A percentile compares a stretch with the other conserved stretches of the same genome.
Evolutionary conservation across 129 eudicot genomes (phyloP).

Genomic region (Flaveria robusta): DNA sequence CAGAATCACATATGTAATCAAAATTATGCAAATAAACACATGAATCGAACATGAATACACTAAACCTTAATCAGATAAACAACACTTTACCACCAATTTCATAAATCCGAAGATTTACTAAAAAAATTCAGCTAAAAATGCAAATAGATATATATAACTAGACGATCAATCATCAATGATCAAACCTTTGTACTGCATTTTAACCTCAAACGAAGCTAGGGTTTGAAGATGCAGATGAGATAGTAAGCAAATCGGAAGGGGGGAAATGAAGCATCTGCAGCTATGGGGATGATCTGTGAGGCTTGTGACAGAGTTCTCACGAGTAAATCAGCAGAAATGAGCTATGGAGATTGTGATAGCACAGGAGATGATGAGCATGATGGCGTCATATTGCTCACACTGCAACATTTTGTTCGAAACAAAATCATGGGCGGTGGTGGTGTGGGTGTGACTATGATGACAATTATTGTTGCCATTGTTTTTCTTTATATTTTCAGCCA

Average conservation of each 20-base stretch:
- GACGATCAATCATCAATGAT: neutral
- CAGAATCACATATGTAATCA: neutral
- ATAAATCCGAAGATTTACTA: neutral
- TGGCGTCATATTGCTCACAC: constrained; percentile 24
- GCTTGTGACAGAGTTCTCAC: neutral
- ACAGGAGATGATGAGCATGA: constrained; percentile 14
- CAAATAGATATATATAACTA: neutral
- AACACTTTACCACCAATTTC: constrained; percentile 22
- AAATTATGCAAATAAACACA: constrained; percentile 23
- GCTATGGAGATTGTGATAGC: constrained; percentile 25
- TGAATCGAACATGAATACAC: constrained; percentile 12
- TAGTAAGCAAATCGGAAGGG: neutral
- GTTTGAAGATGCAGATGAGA: constrained; percentile 30
- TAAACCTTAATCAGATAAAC: constrained; percentile 9
- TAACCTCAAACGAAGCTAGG: constrained; percentile 31
- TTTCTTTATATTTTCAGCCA: neutral
- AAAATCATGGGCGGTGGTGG: constrained; percentile 33
- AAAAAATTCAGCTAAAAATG: constrained; percentile 12
- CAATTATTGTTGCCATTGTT: neutral
- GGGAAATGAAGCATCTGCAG: constrained; percentile 9
- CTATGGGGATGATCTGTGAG: constrained; percentile 2
- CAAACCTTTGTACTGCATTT: constrained; percentile 41
- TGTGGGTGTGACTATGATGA: constrained; percentile 13
- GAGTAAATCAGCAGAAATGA: constrained; percentile 9
- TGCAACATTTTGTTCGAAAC: constrained; percentile 26